These are phyloP conservation scores for Lentinula edodes DNA, from an alignment of 768 basidiomycete species.

Conservation along the genomic window DNA sequence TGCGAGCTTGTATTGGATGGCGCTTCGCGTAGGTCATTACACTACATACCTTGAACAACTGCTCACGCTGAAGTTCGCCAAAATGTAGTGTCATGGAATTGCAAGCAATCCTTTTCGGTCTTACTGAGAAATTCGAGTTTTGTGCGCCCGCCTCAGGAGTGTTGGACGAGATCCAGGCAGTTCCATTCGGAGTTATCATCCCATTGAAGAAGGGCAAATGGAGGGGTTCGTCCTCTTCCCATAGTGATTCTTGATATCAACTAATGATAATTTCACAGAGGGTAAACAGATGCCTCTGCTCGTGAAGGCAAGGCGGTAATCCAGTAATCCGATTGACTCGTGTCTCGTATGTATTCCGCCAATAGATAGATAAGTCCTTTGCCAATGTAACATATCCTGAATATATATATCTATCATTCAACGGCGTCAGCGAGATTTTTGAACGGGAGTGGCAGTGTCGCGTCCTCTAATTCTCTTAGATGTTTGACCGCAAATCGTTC, in stretches of 20 bases:
- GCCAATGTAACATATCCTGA: too few species aligned
- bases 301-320: background rate
- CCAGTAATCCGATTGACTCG: background rate
- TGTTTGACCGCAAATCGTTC: background rate
- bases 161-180: background rate
- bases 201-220: background rate
- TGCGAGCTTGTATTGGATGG: constrained; percentile 5
- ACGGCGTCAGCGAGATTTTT: too few species aligned
- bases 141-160: constrained; percentile 14
- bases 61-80: background rate
- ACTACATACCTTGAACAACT: background rate
- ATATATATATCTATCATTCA: too few species aligned
- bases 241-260: too few species aligned
- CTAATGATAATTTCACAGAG: background rate
- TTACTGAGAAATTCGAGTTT: constrained; percentile 31
- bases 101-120: constrained; percentile 31
- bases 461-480: too few species aligned
- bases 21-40: background rate
- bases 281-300: background rate
- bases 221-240: background rate
- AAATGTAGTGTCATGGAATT: constrained; percentile 24
- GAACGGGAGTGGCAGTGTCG: too few species aligned
- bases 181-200: background rate
- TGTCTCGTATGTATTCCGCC: too few species aligned
- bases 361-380: too few species aligned